Conservation (phyloP, 2,329 filamentous ascomycete species). For the Colletotrichum magnum region DNA sequence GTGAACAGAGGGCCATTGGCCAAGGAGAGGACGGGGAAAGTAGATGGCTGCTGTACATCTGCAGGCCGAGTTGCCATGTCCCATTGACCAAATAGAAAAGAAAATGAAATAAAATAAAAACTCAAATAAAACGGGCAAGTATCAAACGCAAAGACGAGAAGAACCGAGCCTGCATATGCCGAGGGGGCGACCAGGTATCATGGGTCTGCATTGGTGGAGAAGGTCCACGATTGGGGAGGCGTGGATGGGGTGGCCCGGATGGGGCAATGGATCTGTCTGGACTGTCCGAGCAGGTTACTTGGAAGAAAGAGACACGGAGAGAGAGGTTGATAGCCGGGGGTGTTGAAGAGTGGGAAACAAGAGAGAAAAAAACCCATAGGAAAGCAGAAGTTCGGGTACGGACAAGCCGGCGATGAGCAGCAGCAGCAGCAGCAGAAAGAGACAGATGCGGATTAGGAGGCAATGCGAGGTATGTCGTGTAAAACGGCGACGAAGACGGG, state of each 20-base stretch:
- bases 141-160: slow-evolving; percentile 23
- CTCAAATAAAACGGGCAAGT: slow-evolving; percentile 15
- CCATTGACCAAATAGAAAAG: slow-evolving; percentile 43
- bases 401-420: slow-evolving; percentile 28
- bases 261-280: slow-evolving; percentile 42
- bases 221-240: slow-evolving; percentile 44
- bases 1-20: slow-evolving; percentile 45
- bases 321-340: not conserved
- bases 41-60: slow-evolving; percentile 45
- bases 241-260: slow-evolving; percentile 43
- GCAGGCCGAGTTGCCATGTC: slow-evolving; percentile 50
- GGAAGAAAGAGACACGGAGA: slow-evolving; percentile 8
- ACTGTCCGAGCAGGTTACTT: not conserved
- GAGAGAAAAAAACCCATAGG: slow-evolving; percentile 33
- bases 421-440: slow-evolving; percentile 23
- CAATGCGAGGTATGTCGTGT: slow-evolving; percentile 36
- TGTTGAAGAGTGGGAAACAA: slow-evolving; percentile 30
- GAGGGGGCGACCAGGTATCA: slow-evolving; percentile 47
- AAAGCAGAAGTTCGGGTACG: slow-evolving; percentile 8
- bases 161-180: slow-evolving; percentile 54
- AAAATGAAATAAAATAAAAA: slow-evolving; percentile 38
- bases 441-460: slow-evolving; percentile 23
- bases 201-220: slow-evolving; percentile 49
- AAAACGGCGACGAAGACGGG: slow-evolving; percentile 36
- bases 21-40: slow-evolving; percentile 43